Evolutionary conservation across 2,329 filamentous ascomycete genomes (phyloP).

Genomic region (Talaromyces sp.): DNA sequence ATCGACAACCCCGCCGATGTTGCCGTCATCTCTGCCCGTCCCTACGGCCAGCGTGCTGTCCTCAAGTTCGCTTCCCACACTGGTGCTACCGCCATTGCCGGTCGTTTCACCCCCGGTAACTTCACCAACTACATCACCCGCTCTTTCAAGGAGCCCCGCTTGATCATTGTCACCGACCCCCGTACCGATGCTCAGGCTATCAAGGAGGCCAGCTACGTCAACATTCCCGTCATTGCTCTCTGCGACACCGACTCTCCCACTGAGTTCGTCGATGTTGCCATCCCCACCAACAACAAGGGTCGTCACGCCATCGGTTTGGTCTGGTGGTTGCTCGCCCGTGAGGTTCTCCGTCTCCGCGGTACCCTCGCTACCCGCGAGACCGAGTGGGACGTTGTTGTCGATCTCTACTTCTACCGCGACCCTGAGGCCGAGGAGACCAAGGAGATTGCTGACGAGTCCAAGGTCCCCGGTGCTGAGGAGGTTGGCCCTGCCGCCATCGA

Average conservation of each 20-base stretch:
- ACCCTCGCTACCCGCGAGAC: slow-evolving; percentile 94
- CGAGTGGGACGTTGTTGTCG: slow-evolving; percentile 98
- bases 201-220: slow-evolving; percentile 99
- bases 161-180: slow-evolving; percentile 99
- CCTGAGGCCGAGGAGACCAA: slow-evolving; percentile 99
- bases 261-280: slow-evolving; percentile 99
- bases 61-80: slow-evolving; percentile 99
- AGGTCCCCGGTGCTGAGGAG: slow-evolving; percentile 82
- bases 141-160: slow-evolving; percentile 99
- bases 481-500: slow-evolving; percentile 76
- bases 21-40: slow-evolving; percentile 98
- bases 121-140: slow-evolving; percentile 99
- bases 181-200: slow-evolving; percentile 99
- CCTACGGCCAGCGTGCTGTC: slow-evolving; percentile 98
- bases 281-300: slow-evolving; percentile 99
- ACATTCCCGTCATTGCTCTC: slow-evolving; percentile 99
- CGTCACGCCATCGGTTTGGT: slow-evolving; percentile 96
- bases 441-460: slow-evolving; percentile 77
- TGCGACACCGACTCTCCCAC: slow-evolving; percentile 99
- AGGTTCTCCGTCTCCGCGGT: slow-evolving; percentile 97
- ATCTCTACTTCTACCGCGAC: slow-evolving; percentile 99
- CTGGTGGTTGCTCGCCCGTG: slow-evolving; percentile 99
- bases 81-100: slow-evolving; percentile 94
- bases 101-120: slow-evolving; percentile 99
- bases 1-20: slow-evolving; percentile 99